Evolutionary conservation across 306 rosid genomes (phyloP).

Genomic region (Cicer yamashitae): DNA sequence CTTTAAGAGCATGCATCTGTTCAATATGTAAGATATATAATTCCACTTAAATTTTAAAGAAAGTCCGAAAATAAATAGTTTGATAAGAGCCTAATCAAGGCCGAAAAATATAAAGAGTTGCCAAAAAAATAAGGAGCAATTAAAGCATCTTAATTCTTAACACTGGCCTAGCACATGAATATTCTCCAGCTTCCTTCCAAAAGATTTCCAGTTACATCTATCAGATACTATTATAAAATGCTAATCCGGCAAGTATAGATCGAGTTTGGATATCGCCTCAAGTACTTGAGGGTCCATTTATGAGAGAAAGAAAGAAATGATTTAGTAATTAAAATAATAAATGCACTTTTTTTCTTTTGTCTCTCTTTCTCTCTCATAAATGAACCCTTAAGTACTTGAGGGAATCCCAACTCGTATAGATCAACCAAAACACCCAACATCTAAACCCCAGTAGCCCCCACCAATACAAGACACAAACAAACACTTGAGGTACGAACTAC

Average conservation of each 20-base stretch:
- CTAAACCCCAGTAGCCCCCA: slow-evolving; percentile 10
- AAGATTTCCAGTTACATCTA: slow-evolving; percentile 16
- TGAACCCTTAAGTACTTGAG: too few species aligned
- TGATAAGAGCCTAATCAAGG: not conserved
- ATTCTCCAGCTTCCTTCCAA: slow-evolving; percentile 16
- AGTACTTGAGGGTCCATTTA: too few species aligned
- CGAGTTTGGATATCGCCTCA: too few species aligned
- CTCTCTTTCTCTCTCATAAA: too few species aligned
- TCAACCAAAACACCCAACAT: slow-evolving; percentile 11
- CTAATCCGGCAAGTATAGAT: slow-evolving; percentile 1
- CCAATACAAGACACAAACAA: slow-evolving; percentile 16
- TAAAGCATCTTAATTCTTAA: slow-evolving; percentile 12
- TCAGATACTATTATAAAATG: slow-evolving; percentile 20
- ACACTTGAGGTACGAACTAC: not conserved
- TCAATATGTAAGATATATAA: slow-evolving; percentile 9
- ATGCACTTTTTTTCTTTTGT: too few species aligned
- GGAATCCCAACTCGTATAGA: not conserved
- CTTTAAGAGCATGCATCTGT: not conserved
- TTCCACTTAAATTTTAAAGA: slow-evolving; percentile 2
- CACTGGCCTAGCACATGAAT: slow-evolving; percentile 1
- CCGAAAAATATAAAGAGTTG: not conserved
- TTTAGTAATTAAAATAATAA: too few species aligned
- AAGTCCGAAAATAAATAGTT: not conserved
- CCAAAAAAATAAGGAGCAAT: slow-evolving; percentile 1
- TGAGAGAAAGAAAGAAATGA: too few species aligned